Base-by-base conservation (phyloP, 371 early-diverging fungal species). In the Mortierella polycephala region DNA sequence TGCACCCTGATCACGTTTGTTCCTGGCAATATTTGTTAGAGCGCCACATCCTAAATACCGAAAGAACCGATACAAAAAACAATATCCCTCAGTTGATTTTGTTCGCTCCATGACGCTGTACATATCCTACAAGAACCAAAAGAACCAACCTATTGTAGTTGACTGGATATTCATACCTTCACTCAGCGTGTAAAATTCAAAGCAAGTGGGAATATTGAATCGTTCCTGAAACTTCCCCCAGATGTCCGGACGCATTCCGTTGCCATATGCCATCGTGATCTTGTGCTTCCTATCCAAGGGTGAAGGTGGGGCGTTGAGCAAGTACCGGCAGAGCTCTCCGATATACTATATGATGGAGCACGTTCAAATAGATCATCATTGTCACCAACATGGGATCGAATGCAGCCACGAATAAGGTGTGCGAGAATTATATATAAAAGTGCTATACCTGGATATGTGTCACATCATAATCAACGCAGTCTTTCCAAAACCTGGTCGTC, bases 311-410 rank as follows among this genome's bases (percentile, higher is more conserved):
- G 83, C 85, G 50, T 83, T 75, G 20, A 89, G 55, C 20, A 93
- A 77, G 69, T 91, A 93, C 64, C 92, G 82, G 70, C 90, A 89
- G 30, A 93, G 82, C 65, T 93, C 93, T 37, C 93, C 92, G 63
- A 92, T 89, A 61, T 92, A 18, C 51, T 51, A 18, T 20, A 51
- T 5, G 10, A 51, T 18, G 18, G 20, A 8, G 4, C 30, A 30
- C 8, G 20, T 51, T 9, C 20, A 51, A 9, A 18, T 18, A 18
- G 14, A 18, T 14, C 51, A 51, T 0, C 20, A 30, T 30, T 1
- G 30, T 30, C 30, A 30, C 30, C 30, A 30, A 30, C 4, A 30
- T 30, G 30, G 30, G 4, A 30, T 2, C 4, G 30, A 30, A 30
- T 30, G 30, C 30, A n/a, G n/a, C n/a, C n/a, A n/a, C n/a, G n/a